A percentile compares a stretch with the other conserved stretches of the same genome.
Evolutionary conservation across 2,329 filamentous ascomycete genomes (phyloP).

Genomic region (Chrysoporthe cubensis): DNA sequence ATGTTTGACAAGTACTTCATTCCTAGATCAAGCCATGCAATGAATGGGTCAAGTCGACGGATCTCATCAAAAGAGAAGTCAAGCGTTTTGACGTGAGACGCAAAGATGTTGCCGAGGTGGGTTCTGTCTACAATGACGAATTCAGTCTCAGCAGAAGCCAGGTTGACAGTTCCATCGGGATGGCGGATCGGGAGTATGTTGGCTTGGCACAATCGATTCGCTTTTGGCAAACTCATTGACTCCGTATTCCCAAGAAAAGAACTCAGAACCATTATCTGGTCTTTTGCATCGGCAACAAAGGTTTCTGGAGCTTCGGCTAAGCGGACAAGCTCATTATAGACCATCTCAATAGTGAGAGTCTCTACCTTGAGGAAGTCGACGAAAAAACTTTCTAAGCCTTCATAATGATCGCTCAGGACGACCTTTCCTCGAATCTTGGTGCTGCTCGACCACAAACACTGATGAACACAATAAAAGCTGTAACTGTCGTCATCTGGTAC

Average conservation of each 20-base stretch:
- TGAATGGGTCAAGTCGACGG: constrained; percentile 35
- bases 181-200: constrained; percentile 36
- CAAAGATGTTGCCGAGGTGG: constrained; percentile 35
- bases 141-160: constrained; percentile 19
- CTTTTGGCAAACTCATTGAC: not conserved
- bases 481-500: not conserved
- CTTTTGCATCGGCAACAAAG: constrained; percentile 35
- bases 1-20: constrained; percentile 38
- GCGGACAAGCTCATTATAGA: constrained; percentile 37
- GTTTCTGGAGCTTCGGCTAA: constrained; percentile 20
- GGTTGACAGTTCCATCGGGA: constrained; percentile 26
- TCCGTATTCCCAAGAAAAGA: constrained; percentile 34
- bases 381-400: constrained; percentile 21
- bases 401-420: constrained; percentile 26
- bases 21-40: constrained; percentile 41
- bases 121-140: constrained; percentile 44
- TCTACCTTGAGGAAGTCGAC: constrained; percentile 36
- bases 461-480: constrained; percentile 14
- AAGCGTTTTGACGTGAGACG: constrained; percentile 36
- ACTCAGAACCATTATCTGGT: constrained; percentile 39
- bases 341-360: constrained; percentile 37
- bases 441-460: constrained; percentile 29
- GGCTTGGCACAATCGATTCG: constrained; percentile 10
- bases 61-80: constrained; percentile 43
- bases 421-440: constrained; percentile 21